Evolutionary conservation across 306 rosid species (phyloP).

Genomic region (Sicyos edulis): DNA sequence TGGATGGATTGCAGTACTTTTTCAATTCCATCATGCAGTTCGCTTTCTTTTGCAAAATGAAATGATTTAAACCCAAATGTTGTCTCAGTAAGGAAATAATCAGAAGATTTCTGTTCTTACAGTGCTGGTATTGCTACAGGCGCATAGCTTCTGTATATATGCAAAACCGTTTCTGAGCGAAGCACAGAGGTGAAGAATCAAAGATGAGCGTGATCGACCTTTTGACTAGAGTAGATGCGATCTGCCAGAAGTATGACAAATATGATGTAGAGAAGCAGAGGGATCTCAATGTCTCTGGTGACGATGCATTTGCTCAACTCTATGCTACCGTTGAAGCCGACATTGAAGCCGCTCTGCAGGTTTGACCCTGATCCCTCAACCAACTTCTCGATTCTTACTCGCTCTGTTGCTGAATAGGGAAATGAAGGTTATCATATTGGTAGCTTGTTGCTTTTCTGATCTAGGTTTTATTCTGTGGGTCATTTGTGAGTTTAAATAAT

Average conservation of each 20-base stretch:
- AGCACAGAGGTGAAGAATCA: constrained; percentile 19
- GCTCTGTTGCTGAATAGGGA: not conserved
- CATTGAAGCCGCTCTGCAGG: constrained; percentile 70
- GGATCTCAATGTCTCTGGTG: constrained; percentile 78
- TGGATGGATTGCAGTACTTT: no score
- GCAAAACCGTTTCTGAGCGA: not conserved
- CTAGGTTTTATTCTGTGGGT: constrained; percentile 4
- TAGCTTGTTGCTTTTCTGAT: not conserved
- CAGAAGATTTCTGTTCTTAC: not conserved
- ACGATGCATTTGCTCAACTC: constrained; percentile 88
- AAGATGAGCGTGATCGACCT: constrained; percentile 92
- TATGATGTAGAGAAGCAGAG: constrained; percentile 79
- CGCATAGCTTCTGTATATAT: not conserved
- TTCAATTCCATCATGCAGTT: no score
- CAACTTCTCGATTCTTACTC: constrained; percentile 1
- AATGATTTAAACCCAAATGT: not conserved
- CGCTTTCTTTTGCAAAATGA: no score
- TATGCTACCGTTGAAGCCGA: constrained; percentile 66
- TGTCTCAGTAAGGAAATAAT: not conserved
- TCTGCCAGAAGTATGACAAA: constrained; percentile 87
- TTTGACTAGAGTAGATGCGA: constrained; percentile 87
- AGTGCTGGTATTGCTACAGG: not conserved
- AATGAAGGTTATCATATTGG: not conserved
- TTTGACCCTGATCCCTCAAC: constrained; percentile 16
- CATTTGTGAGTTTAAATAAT: not conserved